Conservation (phyloP, 169 alveolate genomes). For the Amoebophrya sp. region DNA sequence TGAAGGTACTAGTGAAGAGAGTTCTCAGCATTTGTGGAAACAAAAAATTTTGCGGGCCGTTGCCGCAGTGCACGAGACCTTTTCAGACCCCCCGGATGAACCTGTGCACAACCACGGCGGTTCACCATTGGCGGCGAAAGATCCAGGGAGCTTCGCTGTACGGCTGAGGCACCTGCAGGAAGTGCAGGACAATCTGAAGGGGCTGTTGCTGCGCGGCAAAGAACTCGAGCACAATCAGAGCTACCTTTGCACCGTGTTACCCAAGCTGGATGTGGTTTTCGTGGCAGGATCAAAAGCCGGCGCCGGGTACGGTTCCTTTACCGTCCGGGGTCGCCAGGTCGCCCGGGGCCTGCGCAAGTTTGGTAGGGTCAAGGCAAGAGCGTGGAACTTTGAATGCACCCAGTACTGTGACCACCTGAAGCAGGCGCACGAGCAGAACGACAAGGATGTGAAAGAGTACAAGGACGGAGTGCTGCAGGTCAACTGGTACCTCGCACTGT, state of each 20-base stretch:
- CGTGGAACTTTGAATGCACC: not conserved
- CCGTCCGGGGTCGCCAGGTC: slow-evolving; percentile 22
- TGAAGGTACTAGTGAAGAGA: too few relatives aligned
- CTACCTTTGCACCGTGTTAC: not conserved
- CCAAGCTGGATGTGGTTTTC: not conserved
- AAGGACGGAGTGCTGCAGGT: not conserved
- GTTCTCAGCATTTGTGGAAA: too few relatives aligned
- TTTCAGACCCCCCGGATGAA: too few relatives aligned
- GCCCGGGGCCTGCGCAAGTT: not conserved
- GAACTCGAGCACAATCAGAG: not conserved
- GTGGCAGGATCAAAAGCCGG: not conserved
- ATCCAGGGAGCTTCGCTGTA: too few relatives aligned
- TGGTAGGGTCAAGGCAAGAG: not conserved
- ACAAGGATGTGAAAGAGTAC: too few relatives aligned
- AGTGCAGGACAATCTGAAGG: not conserved
- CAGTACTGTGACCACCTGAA: not conserved
- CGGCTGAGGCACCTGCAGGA: too few relatives aligned
- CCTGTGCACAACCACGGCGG: too few relatives aligned
- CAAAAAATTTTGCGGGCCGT: too few relatives aligned
- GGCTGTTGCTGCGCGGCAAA: not conserved
- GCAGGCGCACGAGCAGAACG: too few relatives aligned
- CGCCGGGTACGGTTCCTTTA: not conserved
- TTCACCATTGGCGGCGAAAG: too few relatives aligned
- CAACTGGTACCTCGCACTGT: not conserved
- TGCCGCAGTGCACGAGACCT: too few relatives aligned